Percentiles rank a stretch among this genome's conserved stretches.
Evolutionary conservation across 345 rosid species (phyloP).

Genomic region (Cardamine resedifolia): DNA sequence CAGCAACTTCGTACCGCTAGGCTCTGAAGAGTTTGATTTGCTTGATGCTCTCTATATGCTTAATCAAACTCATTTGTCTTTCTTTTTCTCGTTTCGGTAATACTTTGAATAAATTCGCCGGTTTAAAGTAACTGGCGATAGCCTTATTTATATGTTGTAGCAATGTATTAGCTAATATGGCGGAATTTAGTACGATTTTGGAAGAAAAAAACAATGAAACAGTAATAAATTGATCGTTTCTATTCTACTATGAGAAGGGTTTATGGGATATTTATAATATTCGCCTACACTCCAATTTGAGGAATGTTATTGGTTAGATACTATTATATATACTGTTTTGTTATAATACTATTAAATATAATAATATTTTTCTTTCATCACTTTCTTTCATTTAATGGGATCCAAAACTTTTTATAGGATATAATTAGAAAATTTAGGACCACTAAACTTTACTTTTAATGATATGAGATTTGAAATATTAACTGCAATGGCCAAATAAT

Average conservation of each 20-base stretch:
- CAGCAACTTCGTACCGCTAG: constrained; percentile 87
- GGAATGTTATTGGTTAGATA: neutral
- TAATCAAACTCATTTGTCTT: neutral
- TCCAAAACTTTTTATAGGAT: neutral
- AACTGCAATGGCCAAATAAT: neutral
- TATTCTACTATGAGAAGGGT: neutral
- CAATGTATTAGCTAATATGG: constrained; percentile 11
- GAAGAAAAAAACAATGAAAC: neutral
- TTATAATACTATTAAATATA: too few species aligned
- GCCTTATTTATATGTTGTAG: constrained; percentile 26
- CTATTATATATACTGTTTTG: neutral
- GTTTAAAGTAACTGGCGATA: neutral
- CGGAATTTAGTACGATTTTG: neutral
- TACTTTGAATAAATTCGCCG: constrained; percentile 28
- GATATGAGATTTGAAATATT: neutral
- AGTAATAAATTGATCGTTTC: constrained; percentile 3
- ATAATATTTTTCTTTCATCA: too few species aligned
- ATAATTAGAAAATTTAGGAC: neutral
- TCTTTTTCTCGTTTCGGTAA: neutral
- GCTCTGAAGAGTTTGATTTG: constrained; percentile 45
- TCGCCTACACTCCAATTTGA: too few species aligned
- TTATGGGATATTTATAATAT: too few species aligned
- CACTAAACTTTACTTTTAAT: neutral
- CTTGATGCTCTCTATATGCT: constrained; percentile 1
- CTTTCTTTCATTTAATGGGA: neutral